phyloP scores from a whole-genome alignment of 2,329 filamentous ascomycete genomes.

The Chlorencoelia australis region DNA sequence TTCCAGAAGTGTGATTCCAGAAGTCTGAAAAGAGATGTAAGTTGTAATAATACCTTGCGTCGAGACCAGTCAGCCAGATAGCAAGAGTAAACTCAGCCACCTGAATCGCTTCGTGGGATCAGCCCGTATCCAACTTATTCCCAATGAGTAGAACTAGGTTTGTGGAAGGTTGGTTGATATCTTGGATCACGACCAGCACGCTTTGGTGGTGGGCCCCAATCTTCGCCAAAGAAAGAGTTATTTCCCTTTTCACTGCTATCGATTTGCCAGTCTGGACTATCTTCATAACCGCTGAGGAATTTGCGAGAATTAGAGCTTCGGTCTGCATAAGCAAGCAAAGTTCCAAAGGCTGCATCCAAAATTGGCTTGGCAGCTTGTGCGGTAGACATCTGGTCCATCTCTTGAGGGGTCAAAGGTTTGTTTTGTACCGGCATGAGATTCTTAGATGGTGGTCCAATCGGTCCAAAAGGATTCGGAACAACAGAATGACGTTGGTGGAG shows the following conservation, averaged over 20 bases:
- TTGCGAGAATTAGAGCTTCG: conserved; percentile 10
- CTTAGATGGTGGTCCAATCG: conserved; percentile 14
- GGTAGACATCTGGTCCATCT: conserved; percentile 18
- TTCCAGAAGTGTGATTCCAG: no score
- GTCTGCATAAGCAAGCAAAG: conserved; percentile 19
- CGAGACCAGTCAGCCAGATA: no score
- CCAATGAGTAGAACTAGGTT: conserved; percentile 1
- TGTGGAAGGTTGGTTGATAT: conserved; percentile 1
- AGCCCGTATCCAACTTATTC: no score
- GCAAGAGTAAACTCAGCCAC: no score
- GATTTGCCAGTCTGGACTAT: conserved; percentile 16
- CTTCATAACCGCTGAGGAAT: conserved; percentile 16
- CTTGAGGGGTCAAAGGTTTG: conserved; percentile 11
- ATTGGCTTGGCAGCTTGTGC: conserved; percentile 18
- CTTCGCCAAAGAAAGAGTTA: conserved; percentile 23
- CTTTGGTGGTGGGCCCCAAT: conserved; percentile 15
- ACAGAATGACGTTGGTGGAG: conserved; percentile 9
- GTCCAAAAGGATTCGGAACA: conserved; percentile 8
- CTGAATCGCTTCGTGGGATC: no score
- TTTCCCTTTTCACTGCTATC: conserved; percentile 21
- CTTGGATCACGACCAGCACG: background rate
- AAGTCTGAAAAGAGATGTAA: no score
- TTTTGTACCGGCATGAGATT: conserved; percentile 7
- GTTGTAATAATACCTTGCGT: no score
- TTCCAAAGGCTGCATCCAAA: conserved; percentile 20